Evolutionary conservation across 805 yeast genomes (phyloP), one percentile per base, ranked within the genome.

Genomic region (Metschnikowia koreensis): DNA sequence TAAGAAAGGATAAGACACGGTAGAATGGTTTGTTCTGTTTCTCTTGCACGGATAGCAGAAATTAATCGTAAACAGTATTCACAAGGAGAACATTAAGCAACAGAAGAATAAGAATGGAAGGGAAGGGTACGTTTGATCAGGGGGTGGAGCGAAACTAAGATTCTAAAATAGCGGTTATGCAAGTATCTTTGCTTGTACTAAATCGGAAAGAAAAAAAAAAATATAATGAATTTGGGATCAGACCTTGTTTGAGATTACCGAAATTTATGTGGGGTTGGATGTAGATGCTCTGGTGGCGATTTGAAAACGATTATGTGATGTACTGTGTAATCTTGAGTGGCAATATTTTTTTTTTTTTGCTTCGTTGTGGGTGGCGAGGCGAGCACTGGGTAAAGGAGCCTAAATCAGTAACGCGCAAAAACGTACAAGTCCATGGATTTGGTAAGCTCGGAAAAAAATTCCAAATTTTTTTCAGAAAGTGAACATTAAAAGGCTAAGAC

Each of bases 321-420:
- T 31, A 31, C 38, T 33, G 27, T 37, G 39, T 38, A 22, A 31
- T 16, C 36, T 16, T 11, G 13, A 42, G 51, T 48, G 51, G 51
- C 51, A 42, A 41, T 41, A 12, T 39, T 48, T 43, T 43, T 48
- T 47, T 43, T 33, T 42, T 34, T 16, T 36, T 34, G 38, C 8
- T 15, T 39, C 27, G 17, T 27, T 41, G 16, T 34, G 46, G 47
- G 51, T 48, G 46, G 51, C 51, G 51, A 47, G 41, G 46, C 41
- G 15, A 29, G n/a, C 26, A 28, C 48, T 46, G 38, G 47, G 27
- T 37, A 38, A 22, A 44, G 47, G 47, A 44, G 37, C 26, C 36
- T 13, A 15, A 39, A 26, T 27, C 11, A 27, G 27, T 11, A 33
- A 9, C 46, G 38, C 46, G 33, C 7, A 36, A 44, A 36, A 16